Conservation (phyloP, 495 filamentous ascomycete species). For the Elasticomyces elasticus region DNA sequence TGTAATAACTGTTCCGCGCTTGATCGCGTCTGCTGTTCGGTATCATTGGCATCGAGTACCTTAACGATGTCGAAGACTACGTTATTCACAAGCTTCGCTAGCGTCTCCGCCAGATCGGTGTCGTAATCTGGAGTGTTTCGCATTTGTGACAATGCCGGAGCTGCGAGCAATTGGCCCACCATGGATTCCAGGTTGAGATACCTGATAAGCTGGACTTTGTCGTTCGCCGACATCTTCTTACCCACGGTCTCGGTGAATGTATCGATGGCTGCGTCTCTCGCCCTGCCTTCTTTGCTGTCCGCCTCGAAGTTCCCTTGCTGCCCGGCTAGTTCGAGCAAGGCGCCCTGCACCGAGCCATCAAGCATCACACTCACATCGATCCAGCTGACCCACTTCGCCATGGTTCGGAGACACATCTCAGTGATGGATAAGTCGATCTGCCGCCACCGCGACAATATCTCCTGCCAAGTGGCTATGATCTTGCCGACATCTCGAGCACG, state of each 20-base stretch:
- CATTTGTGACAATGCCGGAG: slow-evolving; percentile 63
- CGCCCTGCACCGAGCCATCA: slow-evolving; percentile 70
- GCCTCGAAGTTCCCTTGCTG: slow-evolving; percentile 45
- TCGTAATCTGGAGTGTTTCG: slow-evolving; percentile 79
- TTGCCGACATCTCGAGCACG: slow-evolving; percentile 74
- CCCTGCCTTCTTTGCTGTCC: slow-evolving; percentile 54
- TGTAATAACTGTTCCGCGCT: slow-evolving; percentile 66
- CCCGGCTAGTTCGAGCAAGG: slow-evolving; percentile 66
- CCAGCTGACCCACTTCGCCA: slow-evolving; percentile 96
- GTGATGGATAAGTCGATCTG: slow-evolving; percentile 62
- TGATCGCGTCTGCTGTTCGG: slow-evolving; percentile 43
- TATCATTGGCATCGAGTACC: slow-evolving; percentile 53
- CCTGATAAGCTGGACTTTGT: slow-evolving; percentile 88
- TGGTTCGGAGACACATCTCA: slow-evolving; percentile 75
- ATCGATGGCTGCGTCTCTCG: slow-evolving; percentile 79
- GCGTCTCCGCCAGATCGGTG: slow-evolving; percentile 83
- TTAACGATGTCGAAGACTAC: slow-evolving; percentile 75
- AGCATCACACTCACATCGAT: slow-evolving; percentile 90
- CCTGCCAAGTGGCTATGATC: slow-evolving; percentile 80
- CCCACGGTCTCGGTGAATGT: slow-evolving; percentile 89
- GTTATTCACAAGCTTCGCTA: slow-evolving; percentile 93
- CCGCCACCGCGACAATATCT: slow-evolving; percentile 73
- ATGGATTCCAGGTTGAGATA: slow-evolving; percentile 80
- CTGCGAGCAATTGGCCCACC: slow-evolving; percentile 68
- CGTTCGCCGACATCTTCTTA: slow-evolving; percentile 91